A percentile compares a stretch with the other conserved stretches of the same genome.
Evolutionary conservation across 768 basidiomycete species (phyloP).

Genomic region (Termitomyces sp.): DNA sequence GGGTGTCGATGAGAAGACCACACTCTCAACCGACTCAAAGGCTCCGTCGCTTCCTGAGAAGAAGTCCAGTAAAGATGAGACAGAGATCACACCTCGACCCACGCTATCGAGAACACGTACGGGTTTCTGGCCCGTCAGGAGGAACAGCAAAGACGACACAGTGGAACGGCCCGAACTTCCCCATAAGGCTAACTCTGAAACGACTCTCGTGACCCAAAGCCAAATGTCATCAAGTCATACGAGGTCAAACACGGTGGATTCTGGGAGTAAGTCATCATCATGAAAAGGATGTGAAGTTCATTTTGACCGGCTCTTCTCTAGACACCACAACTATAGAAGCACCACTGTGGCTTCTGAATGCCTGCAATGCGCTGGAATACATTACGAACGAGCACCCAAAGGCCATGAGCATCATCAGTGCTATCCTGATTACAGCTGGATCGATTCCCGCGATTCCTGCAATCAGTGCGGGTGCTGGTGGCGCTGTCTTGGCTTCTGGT

Average conservation of each 20-base stretch:
- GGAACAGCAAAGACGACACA: conserved; percentile 18
- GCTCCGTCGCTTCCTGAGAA: background rate
- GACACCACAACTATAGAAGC: conserved; percentile 46
- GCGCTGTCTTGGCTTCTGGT: conserved; percentile 64
- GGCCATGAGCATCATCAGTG: conserved; percentile 65
- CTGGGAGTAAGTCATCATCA: conserved; percentile 12
- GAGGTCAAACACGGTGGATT: conserved; percentile 12
- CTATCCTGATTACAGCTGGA: conserved; percentile 74
- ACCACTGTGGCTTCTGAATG: conserved; percentile 73
- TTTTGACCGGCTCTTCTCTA: conserved; percentile 12
- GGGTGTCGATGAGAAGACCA: background rate
- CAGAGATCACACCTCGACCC: conserved; percentile 4
- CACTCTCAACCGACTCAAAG: conserved; percentile 5
- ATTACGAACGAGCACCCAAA: conserved; percentile 73
- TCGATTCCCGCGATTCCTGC: conserved; percentile 69
- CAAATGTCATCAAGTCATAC: conserved; percentile 5
- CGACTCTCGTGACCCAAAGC: conserved; percentile 8
- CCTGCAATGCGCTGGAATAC: conserved; percentile 68
- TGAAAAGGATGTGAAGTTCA: background rate
- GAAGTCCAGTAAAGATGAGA: conserved; percentile 2
- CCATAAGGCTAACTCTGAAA: conserved; percentile 20
- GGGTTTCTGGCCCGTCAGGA: conserved; percentile 19
- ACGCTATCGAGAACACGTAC: conserved; percentile 12
- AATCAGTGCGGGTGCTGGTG: conserved; percentile 62
- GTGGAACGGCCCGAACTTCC: conserved; percentile 23